Base-by-base conservation (phyloP, 768 basidiomycete genomes). In the Serpula lacrymans region DNA sequence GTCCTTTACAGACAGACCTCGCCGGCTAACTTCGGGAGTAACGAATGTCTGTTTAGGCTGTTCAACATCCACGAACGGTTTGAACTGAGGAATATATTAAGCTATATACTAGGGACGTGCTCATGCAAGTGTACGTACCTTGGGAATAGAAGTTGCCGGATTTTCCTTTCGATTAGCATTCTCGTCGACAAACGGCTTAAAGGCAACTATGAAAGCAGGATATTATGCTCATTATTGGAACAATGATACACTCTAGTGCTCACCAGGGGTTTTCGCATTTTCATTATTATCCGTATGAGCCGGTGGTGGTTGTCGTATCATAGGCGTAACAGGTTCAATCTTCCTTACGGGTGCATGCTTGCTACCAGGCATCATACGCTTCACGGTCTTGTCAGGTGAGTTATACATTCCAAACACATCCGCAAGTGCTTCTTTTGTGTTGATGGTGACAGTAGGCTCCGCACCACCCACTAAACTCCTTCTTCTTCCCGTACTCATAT, bases 361-460 rank as follows among this genome's bases (percentile, higher is more conserved):
- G 50, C 80, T 84, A 17, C 85, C 84, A 4, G 77, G 74, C 49
- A 70, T 57, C 12, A 68, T 51, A 18, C 72, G 61, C 37, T 74
- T 78, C 32, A 72, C 70, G 0, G 83, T 83, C 64, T 82, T 88
- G 46, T 88, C 87, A 2, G 88, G 88, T 7, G 87, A 89, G 59
- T 96, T 95, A 59, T 93, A 98, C 85, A 98, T 92, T 38, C 84
- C 86, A 64, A 94, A 92, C 29, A 98, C 91, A 55, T 97, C 92
- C 10, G 80, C 87, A 24, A 96, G 72, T 3, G 96, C 96, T 48
- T 91, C 89, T 59, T 92, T 94, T 21, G 96, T 99, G 59, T 96
- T 96, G 52, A 98, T 91, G 1, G 96, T 99, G 5, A 98, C 84
- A 0, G 89, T 91, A 4, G 88, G 87, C 58, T 91, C 88, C 12